Base-by-base conservation (phyloP, 2,329 filamentous ascomycete species). In the Chalara sp. region DNA sequence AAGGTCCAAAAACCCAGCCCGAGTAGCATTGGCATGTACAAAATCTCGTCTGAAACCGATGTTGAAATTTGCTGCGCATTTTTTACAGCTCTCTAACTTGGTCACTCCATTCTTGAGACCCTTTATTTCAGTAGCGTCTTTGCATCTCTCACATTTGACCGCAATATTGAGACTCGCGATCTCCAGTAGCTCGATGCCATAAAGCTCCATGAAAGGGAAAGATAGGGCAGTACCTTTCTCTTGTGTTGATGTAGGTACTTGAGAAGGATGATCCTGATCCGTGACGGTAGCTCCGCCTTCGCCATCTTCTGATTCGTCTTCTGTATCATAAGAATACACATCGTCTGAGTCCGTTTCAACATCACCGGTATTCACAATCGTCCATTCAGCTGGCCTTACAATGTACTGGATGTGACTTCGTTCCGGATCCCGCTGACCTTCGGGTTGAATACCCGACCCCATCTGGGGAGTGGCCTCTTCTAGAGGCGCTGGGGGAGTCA, bases 121-220 rank as follows among this genome's bases (percentile, higher is more conserved):
- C 6, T 80, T 79, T 40, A 91, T 69, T 55, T 93, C 89, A 61
- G 83, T 81, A 10, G 75, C 66, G 4, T 86, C 85, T 65, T 85
- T 90, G 74, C 89, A 95, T 37, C 89, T 80, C 48, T 84, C 80
- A 65, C 89, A 95, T 65, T 90, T 91, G 55, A 89, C 74, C 3
- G 79, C 85, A 55, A 93, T 72, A 52, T 79, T 83, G 32, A 93
- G 70, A 29, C 79, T 74, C 0, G 76, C 72, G 1, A 92, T 68
- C 58, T 91, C 82, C 6, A 95, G 73, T 2, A 93, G 69, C 62
- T 93, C 88, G 53, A 93, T 84, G 37, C 84, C 80, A 63, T 89
- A 78, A 2, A 95, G 76, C 61, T 92, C 87, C 52, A 93, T 71
- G 30, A 78, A 82, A 0, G 89, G 89, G 59, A 93, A 89, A 0